These are phyloP conservation scores for Macrocybe gigantea DNA, from an alignment of 768 basidiomycete species.

Conservation along the genomic window DNA sequence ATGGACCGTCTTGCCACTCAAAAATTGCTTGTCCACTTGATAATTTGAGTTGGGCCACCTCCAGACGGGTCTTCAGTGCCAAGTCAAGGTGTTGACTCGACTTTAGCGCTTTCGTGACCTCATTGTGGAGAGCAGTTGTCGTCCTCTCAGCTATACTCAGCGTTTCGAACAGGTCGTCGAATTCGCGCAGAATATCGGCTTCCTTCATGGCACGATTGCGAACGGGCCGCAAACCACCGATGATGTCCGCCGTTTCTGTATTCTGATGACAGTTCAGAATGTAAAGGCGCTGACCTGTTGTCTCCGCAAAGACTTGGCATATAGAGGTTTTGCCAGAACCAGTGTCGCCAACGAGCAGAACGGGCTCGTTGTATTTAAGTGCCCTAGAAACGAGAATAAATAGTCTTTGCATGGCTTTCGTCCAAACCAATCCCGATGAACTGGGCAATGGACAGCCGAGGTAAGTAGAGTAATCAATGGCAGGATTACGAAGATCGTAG, in stretches of 20 bases:
- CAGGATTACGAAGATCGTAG: constrained; percentile 50
- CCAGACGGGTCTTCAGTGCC: constrained; percentile 25
- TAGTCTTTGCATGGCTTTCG: constrained; percentile 84
- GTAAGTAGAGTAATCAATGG: constrained; percentile 34
- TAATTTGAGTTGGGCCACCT: constrained; percentile 38
- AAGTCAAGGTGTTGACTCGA: constrained; percentile 18
- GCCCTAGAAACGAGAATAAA: constrained; percentile 84
- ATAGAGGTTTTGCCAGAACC: constrained; percentile 97
- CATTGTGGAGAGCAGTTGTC: constrained; percentile 16
- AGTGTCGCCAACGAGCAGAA: constrained; percentile 94
- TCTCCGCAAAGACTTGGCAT: constrained; percentile 82
- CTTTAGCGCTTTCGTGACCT: constrained; percentile 25
- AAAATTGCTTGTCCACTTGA: constrained; percentile 70
- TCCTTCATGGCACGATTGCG: constrained; percentile 63
- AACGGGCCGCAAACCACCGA: constrained; percentile 87
- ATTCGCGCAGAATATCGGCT: constrained; percentile 43
- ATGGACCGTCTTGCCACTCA: constrained; percentile 97
- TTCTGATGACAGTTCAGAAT: constrained; percentile 95
- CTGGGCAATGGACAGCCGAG: constrained; percentile 51
- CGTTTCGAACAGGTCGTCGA: constrained; percentile 30
- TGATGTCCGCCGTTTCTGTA: constrained; percentile 95
- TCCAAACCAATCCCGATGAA: constrained; percentile 75
- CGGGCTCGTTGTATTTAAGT: constrained; percentile 85
- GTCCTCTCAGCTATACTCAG: constrained; percentile 22
- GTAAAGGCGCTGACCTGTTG: constrained; percentile 52